Conservation (phyloP, 2,329 filamentous ascomycete genomes). For the Davidsoniella australis region DNA sequence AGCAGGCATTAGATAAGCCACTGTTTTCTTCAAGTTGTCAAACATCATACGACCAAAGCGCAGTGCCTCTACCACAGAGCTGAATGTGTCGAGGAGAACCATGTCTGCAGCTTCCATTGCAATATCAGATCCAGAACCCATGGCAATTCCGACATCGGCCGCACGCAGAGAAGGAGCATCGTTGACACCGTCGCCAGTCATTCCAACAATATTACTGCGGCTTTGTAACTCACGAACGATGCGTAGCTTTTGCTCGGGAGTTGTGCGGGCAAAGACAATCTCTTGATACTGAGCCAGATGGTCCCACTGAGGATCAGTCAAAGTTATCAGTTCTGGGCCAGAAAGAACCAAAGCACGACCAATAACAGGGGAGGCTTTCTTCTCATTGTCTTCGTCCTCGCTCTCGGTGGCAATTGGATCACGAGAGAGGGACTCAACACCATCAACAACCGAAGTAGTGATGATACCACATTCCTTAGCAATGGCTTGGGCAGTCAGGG, state of each 20-base stretch:
- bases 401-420: slow-evolving; percentile 50
- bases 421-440: slow-evolving; percentile 25
- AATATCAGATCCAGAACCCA: slow-evolving; percentile 96
- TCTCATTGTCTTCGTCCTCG: slow-evolving; percentile 15
- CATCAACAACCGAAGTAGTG: slow-evolving; percentile 38
- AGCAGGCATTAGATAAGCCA: slow-evolving; percentile 94
- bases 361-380: slow-evolving; percentile 13
- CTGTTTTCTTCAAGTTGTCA: slow-evolving; percentile 99
- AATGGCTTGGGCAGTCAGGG: slow-evolving; percentile 59
- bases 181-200: slow-evolving; percentile 98
- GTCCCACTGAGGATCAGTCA: slow-evolving; percentile 55
- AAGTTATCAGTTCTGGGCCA: slow-evolving; percentile 45
- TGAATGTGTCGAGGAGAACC: slow-evolving; percentile 97
- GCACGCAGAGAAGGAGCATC: slow-evolving; percentile 96
- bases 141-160: slow-evolving; percentile 95
- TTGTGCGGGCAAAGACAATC: slow-evolving; percentile 85
- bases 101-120: slow-evolving; percentile 94
- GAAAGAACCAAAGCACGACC: slow-evolving; percentile 42
- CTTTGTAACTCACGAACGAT: slow-evolving; percentile 92
- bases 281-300: slow-evolving; percentile 47
- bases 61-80: slow-evolving; percentile 93
- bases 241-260: slow-evolving; percentile 89
- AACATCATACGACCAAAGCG: slow-evolving; percentile 97
- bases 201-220: slow-evolving; percentile 84
- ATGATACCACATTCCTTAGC: slow-evolving; percentile 76